Base-by-base conservation (phyloP, 805 yeast species). In the Metschnikowia orientalis region DNA sequence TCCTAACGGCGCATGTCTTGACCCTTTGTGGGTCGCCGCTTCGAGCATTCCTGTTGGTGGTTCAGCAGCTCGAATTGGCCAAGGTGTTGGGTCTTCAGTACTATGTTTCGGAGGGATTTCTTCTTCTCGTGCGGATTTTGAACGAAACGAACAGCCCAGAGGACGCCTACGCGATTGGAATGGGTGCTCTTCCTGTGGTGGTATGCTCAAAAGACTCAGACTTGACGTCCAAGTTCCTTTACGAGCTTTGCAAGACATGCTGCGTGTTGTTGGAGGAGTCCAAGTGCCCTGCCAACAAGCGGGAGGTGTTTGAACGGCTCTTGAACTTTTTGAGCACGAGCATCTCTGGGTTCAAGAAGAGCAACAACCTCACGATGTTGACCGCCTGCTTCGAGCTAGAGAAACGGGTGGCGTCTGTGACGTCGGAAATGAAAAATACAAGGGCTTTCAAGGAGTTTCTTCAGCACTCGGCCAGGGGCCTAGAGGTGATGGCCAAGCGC, bases 61-160 rank as follows among this genome's bases (percentile, higher is more conserved):
- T 73, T 5, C 74, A 73, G 40, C 65, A 76, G 32, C 53, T 81
- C 2, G 67, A 70, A 28, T 47, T 63, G 8, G 72, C 82, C 0
- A 63, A 66, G 13, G 48, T 53, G 4, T 61, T 71, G 6, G 75
- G 80, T 2, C 63, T 73, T 34, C 52, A 63, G 3, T 51, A 70
- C 0, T 50, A 72, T 6, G 52, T 67, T 1, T 61, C 71, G 1
- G 77, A 75, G 38, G 74, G 77, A 0, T 47, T 72, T 2, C 36
- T 75, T 5, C 51, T 67, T 3, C 52, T 82, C 17, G 58, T 71
- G 16, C 60, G 69, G 10, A 53, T 75, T 3, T 48, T 80, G 12
- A 54, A 67, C 25, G 54, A 56, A 8, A 46, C 70, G 32, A 69
- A 64, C 0, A 61, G 67, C 30, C 45, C 44, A 18, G 53, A 63